Evolutionary conservation across 106 monocot genomes (phyloP).

Genomic region (Acanthochlamys bracteata): DNA sequence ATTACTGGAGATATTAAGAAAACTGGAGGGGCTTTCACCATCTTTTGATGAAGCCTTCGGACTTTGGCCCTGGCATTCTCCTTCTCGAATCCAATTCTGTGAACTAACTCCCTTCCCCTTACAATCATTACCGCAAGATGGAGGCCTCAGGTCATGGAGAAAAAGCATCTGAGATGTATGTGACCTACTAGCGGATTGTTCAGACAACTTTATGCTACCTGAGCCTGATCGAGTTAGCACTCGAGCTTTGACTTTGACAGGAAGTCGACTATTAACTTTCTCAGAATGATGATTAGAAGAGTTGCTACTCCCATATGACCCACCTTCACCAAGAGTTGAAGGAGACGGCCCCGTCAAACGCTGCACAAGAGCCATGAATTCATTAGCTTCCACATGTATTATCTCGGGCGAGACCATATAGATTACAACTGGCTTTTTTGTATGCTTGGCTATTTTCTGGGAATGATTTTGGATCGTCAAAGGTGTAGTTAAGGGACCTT

Average conservation of each 20-base stretch:
- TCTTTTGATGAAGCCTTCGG: background rate
- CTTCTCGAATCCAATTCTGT: slow-evolving; percentile 3
- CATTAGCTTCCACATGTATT: slow-evolving; percentile 42
- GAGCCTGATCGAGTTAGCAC: slow-evolving; percentile 4
- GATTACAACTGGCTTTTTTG: slow-evolving; percentile 38
- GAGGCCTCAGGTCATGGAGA: slow-evolving; percentile 8
- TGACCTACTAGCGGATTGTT: background rate
- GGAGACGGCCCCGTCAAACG: slow-evolving; percentile 33
- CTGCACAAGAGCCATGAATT: slow-evolving; percentile 57
- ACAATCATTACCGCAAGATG: background rate
- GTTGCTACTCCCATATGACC: background rate
- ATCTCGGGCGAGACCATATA: slow-evolving; percentile 51
- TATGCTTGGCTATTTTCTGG: slow-evolving; percentile 28
- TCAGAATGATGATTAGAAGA: background rate
- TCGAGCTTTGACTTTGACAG: slow-evolving; percentile 33
- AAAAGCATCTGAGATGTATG: slow-evolving; percentile 2
- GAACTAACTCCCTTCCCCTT: background rate
- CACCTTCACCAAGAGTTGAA: background rate
- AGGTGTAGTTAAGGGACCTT: slow-evolving; percentile 13
- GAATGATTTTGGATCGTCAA: slow-evolving; percentile 20
- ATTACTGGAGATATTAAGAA: too few species aligned
- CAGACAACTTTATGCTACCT: background rate
- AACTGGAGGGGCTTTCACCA: too few species aligned
- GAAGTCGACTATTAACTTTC: slow-evolving; percentile 2
- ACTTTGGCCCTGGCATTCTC: slow-evolving; percentile 2